Evolutionary conservation across 345 rosid species (phyloP), one percentile per base, ranked within the genome.

Genomic region (Kernera saxatilis): DNA sequence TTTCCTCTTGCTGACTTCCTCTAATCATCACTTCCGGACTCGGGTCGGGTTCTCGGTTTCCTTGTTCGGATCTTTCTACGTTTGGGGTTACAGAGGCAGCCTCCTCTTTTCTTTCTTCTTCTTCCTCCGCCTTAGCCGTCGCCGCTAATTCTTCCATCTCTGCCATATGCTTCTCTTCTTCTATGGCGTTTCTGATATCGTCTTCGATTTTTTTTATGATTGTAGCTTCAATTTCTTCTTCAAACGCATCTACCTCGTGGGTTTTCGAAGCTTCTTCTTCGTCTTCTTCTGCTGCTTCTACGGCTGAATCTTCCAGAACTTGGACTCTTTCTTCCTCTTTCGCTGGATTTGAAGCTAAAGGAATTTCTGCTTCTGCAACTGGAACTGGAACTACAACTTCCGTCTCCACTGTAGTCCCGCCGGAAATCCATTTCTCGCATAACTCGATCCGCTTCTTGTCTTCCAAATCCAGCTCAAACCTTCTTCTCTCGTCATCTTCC

Each of bases 61-160:
- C 75, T 50, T 78, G 52, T 55, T 81, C 78, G 67, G 89, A 43
- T 76, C 81, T 77, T 69, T 73, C 80, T 4, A 22, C 64, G 62
- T 76, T 73, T 71, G 44, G 41, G 0, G 72, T 41, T 22, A 27
- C 40, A 22, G 53, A 21, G 10, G 25, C 48, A 46, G 5, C 44
- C 23, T 64, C 32, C 39, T 37, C 73, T 27, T 69, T 73, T 22
- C 26, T 58, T 26, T 64, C 78, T 58, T 75, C 69, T 29, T 49
- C 62, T 41, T 60, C 72, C 32, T 62, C 70, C 21, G 10, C 8
- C 44, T 33, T 13, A 43, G 30, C 72, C 46, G 30, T 39, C 23
- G 40, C 43, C 21, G 74, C 26, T 44, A 14, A 40, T 18, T 53
- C 56, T 61, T 64, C 68, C 49, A 52, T 15, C 33, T 52, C 70